Percentiles rank a stretch among this genome's conserved stretches.
Evolutionary conservation across 805 yeast species (phyloP).

Genomic region (Ogataea populi-albae): DNA sequence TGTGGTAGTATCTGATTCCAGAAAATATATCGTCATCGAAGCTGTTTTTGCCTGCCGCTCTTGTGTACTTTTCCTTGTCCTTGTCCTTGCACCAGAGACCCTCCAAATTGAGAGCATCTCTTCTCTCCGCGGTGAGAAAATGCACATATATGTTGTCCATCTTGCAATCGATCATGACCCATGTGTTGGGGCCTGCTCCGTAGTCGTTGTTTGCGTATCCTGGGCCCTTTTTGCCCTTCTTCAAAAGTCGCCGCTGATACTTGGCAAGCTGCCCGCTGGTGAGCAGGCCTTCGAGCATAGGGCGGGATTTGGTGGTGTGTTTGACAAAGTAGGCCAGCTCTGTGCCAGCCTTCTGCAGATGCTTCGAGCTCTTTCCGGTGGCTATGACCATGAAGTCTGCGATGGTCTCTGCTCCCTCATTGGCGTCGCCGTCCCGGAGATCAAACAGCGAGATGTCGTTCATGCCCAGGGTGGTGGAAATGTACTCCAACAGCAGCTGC

Average conservation of each 20-base stretch:
- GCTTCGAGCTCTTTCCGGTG: slow-evolving; percentile 76
- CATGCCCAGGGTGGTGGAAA: slow-evolving; percentile 64
- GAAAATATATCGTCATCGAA: slow-evolving; percentile 42
- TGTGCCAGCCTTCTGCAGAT: slow-evolving; percentile 65
- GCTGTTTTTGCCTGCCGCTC: slow-evolving; percentile 4
- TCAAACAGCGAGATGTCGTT: slow-evolving; percentile 64
- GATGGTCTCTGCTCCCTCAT: slow-evolving; percentile 34
- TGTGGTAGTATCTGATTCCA: slow-evolving; percentile 47
- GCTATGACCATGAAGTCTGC: slow-evolving; percentile 58
- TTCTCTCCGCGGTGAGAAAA: slow-evolving; percentile 65
- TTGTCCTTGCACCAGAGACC: slow-evolving; percentile 47
- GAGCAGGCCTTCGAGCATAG: slow-evolving; percentile 69
- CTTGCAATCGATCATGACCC: slow-evolving; percentile 78
- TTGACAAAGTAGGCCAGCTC: slow-evolving; percentile 60
- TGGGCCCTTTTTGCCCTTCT: slow-evolving; percentile 52
- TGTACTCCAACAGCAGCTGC: slow-evolving; percentile 39
- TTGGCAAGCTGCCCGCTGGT: slow-evolving; percentile 54
- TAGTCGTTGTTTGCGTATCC: slow-evolving; percentile 54
- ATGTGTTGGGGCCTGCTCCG: slow-evolving; percentile 61
- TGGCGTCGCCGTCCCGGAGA: slow-evolving; percentile 36
- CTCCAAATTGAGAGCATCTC: slow-evolving; percentile 69
- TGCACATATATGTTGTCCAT: slow-evolving; percentile 67
- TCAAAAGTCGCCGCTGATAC: slow-evolving; percentile 48
- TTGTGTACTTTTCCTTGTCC: slow-evolving; percentile 11
- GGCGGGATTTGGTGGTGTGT: slow-evolving; percentile 41